A percentile compares a stretch with the other conserved stretches of the same genome.
Conservation (phyloP, 768 basidiomycete species). For the Auriscalpium orientale region DNA sequence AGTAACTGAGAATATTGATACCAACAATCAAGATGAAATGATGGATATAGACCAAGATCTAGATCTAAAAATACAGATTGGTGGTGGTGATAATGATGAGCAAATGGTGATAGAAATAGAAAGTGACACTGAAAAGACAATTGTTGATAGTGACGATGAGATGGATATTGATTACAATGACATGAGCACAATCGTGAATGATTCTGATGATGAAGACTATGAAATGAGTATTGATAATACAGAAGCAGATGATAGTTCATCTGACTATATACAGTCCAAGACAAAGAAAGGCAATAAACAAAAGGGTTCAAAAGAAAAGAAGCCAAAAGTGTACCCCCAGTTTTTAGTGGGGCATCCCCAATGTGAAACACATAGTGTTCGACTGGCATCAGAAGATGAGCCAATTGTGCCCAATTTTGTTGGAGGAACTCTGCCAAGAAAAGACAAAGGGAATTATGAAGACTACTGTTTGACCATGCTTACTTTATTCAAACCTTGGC, state of each 20-base stretch:
- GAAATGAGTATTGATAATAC: neutral
- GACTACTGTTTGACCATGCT: conserved; percentile 15
- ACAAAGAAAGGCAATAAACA: too few species aligned
- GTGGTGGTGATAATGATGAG: too few species aligned
- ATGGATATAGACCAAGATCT: neutral
- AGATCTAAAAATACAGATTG: too few species aligned
- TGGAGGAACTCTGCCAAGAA: conserved; percentile 21
- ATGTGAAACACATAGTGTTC: conserved; percentile 16
- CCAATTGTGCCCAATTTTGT: conserved; percentile 23
- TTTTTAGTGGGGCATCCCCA: conserved; percentile 20
- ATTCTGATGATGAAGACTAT: neutral
- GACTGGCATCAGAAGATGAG: too few species aligned
- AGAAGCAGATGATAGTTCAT: too few species aligned
- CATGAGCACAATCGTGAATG: neutral
- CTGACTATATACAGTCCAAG: too few species aligned
- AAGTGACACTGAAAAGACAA: too few species aligned
- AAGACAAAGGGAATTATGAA: conserved; percentile 18
- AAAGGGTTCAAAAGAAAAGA: neutral
- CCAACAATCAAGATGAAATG: neutral
- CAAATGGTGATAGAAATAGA: too few species aligned
- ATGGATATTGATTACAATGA: neutral
- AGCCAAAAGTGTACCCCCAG: neutral
- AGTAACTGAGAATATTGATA: neutral
- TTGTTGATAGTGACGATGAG: neutral
- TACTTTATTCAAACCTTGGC: conserved; percentile 10